Evolutionary conservation across 2,329 filamentous ascomycete genomes (phyloP), one percentile per base, ranked within the genome.

Genomic region (Geosmithia putterillii): DNA sequence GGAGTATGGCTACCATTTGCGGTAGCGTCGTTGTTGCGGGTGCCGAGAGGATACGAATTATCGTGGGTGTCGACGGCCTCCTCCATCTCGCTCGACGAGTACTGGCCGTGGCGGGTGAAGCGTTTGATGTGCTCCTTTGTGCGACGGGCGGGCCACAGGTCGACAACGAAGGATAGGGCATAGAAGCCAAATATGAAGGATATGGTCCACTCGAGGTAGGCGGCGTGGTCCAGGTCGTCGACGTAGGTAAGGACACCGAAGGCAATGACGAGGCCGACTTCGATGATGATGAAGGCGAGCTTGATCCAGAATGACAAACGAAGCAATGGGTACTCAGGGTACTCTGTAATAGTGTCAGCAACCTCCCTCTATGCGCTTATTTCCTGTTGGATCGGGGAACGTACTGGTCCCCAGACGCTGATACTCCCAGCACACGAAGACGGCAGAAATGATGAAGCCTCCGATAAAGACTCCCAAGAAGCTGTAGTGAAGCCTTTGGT

Each of bases 401-500:
- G 43, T 61, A 76, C 75, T 81, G 43, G 83, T 79, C 21, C 88
- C 87, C 1, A 96, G 73, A 2, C 86, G 80, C 55, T 92, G 83
- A 60, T 94, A 95, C 60, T 95, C 88, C 66, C 78, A 80, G 67
- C 89, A 95, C 50, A 90, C 83, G 62, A 89, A 90, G 51, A 95
- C 73, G 44, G 90, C 89, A 4, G 81, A 86, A 44, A 95, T 57
- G 43, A 95, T 68, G 60, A 94, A 96, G 28, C 87, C 92, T 14
- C 62, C 79, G 58, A 95, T 86, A 61, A 98, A 98, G 42, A 95
- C 62, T 1, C 76, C 63, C 32, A 98, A 65, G 63, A 94, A 94
- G 2, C 78, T 67, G 54, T 86, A 71, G 58, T 98, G 92, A 45
- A 84, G 58, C 1, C 52, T 61, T 2, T 71, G 70, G 58, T 95